Percentiles rank a stretch among this genome's conserved stretches.
phyloP scores from a whole-genome alignment of 2,329 filamentous ascomycete species.

The Aspergillus proliferans region DNA sequence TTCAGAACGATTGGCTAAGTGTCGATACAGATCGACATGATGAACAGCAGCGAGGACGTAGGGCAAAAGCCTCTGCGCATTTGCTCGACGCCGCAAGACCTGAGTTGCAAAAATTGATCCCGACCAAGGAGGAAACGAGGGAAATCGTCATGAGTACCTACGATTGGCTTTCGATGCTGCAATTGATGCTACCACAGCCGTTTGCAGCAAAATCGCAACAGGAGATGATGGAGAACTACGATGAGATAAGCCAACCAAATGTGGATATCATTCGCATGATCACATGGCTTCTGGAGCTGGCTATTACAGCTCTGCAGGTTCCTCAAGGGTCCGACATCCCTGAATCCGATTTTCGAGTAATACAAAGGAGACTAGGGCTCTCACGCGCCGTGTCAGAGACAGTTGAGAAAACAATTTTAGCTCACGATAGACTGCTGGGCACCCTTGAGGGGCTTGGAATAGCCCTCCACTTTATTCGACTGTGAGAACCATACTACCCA shows the following conservation, averaged over 20 bases:
- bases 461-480: slow-evolving; percentile 28
- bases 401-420: slow-evolving; percentile 8
- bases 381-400: slow-evolving; percentile 6
- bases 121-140: slow-evolving; percentile 5
- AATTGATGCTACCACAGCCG: slow-evolving; percentile 11
- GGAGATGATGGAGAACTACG: slow-evolving; percentile 7
- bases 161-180: slow-evolving; percentile 12
- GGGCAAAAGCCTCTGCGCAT: slow-evolving; percentile 4
- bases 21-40: slow-evolving; percentile 5
- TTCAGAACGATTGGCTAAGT: slow-evolving; percentile 16
- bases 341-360: neutral
- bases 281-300: slow-evolving; percentile 11
- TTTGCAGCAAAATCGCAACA: slow-evolving; percentile 5
- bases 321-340: neutral
- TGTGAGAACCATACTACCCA: slow-evolving; percentile 20
- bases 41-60: slow-evolving; percentile 3
- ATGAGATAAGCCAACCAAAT: slow-evolving; percentile 9
- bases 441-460: slow-evolving; percentile 12
- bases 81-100: slow-evolving; percentile 5
- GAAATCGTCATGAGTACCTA: slow-evolving; percentile 6
- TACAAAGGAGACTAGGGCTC: slow-evolving; percentile 1
- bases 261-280: slow-evolving; percentile 9
- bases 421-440: slow-evolving; percentile 11
- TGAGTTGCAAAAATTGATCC: slow-evolving; percentile 11
- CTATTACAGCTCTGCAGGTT: slow-evolving; percentile 10